Percentiles rank a stretch among this genome's conserved stretches.
These are phyloP conservation scores for Falciphora oryzae DNA, from an alignment of 2,329 filamentous ascomycete genomes.

Conservation along the genomic window DNA sequence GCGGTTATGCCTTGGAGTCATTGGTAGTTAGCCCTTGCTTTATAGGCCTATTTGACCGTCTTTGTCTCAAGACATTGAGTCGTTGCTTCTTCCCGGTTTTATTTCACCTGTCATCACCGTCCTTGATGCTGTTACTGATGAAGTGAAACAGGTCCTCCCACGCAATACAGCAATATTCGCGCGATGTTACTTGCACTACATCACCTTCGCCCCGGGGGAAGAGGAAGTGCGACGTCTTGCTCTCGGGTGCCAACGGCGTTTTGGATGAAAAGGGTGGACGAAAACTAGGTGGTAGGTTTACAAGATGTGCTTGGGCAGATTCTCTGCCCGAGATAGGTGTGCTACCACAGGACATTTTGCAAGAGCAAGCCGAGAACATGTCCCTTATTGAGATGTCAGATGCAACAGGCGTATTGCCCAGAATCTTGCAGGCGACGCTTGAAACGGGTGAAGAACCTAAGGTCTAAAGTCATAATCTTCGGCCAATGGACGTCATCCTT, in stretches of 20 bases:
- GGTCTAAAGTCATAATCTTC: conserved; percentile 68
- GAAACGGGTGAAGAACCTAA: conserved; percentile 53
- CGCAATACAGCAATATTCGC: too few relatives aligned
- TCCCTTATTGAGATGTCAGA: conserved; percentile 74
- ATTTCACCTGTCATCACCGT: too few relatives aligned
- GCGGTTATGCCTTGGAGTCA: too few relatives aligned
- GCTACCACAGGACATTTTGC: conserved; percentile 83
- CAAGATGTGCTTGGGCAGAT: conserved; percentile 74
- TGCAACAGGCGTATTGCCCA: conserved; percentile 70
- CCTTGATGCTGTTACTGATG: too few relatives aligned
- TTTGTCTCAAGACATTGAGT: too few relatives aligned
- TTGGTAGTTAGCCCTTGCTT: too few relatives aligned
- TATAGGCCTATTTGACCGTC: too few relatives aligned
- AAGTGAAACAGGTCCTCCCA: too few relatives aligned
- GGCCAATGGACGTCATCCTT: conserved; percentile 75
- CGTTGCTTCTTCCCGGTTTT: too few relatives aligned
- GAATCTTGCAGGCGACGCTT: conserved; percentile 67
- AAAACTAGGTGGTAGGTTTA: conserved; percentile 42
- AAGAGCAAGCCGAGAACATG: conserved; percentile 69
- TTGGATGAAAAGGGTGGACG: conserved; percentile 50
- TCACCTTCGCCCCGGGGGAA: conserved; percentile 71
- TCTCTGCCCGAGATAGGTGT: conserved; percentile 76
- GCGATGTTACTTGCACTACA: conserved; percentile 51
- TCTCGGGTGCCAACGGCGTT: conserved; percentile 68
- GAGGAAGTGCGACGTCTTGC: conserved; percentile 69